These are phyloP conservation scores for Beauveria medogensis DNA, from an alignment of 2,329 filamentous ascomycete genomes.

Conservation along the genomic window DNA sequence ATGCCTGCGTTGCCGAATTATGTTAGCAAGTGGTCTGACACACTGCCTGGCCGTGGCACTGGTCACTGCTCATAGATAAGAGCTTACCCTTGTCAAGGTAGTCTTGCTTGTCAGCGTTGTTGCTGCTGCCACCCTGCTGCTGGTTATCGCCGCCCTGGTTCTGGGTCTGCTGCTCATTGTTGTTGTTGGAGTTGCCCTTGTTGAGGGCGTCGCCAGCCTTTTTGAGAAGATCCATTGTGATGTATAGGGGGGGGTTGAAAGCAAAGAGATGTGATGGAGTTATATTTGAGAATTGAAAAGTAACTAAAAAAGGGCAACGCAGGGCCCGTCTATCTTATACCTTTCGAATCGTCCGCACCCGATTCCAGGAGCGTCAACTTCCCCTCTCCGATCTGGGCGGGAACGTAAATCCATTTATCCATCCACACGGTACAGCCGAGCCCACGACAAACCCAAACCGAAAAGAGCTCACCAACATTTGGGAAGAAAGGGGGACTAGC, in stretches of 20 bases:
- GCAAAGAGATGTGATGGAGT: neutral
- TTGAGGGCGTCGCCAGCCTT: conserved; percentile 19
- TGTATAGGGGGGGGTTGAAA: neutral
- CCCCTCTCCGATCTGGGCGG: neutral
- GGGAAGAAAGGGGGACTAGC: neutral
- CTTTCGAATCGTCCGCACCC: neutral
- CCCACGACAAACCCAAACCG: neutral
- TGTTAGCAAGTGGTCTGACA: neutral
- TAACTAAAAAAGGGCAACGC: neutral
- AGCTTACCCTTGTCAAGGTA: conserved; percentile 31
- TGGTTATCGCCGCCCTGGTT: conserved; percentile 6
- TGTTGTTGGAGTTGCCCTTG: conserved; percentile 11
- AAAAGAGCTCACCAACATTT: neutral
- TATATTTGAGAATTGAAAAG: neutral
- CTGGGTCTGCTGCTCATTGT: conserved; percentile 9
- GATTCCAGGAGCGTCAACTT: conserved; percentile 1
- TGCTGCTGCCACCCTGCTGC: neutral
- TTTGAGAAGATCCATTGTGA: conserved; percentile 33
- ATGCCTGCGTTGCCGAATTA: conserved; percentile 19
- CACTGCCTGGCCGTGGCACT: neutral
- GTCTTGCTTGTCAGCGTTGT: conserved; percentile 20
- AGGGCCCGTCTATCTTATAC: conserved; percentile 16
- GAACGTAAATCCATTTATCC: conserved; percentile 5
- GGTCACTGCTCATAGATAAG: neutral
- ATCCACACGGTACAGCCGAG: neutral